Evolutionary conservation across 257 asterid species (phyloP).

Genomic region (Rubia yunnanensis): DNA sequence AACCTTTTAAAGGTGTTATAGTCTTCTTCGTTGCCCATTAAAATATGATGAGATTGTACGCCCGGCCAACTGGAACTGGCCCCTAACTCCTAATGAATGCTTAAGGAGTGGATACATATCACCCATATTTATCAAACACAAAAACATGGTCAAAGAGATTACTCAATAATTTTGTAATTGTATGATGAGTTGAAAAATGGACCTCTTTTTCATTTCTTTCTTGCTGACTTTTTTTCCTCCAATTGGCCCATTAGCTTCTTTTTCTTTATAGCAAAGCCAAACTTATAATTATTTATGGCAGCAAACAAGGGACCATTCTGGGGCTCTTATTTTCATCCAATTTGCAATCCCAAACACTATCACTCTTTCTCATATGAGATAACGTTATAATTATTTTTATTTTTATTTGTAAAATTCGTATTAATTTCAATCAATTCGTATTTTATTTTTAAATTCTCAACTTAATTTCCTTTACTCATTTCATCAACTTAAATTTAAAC

Average conservation of each 20-base stretch:
- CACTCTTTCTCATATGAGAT: no score
- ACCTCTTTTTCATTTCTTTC: background rate
- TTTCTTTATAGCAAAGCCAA: slow-evolving; percentile 5
- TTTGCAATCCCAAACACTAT: no score
- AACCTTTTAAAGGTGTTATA: no score
- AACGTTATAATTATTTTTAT: no score
- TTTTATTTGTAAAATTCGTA: no score
- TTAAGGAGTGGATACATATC: background rate
- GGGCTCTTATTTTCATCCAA: background rate
- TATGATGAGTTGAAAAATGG: no score
- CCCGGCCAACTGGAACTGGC: background rate
- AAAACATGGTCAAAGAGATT: background rate
- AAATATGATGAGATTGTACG: background rate
- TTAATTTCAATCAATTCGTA: no score
- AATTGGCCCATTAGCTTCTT: slow-evolving; percentile 5
- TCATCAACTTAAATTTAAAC: no score
- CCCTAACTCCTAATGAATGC: background rate
- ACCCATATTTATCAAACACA: background rate
- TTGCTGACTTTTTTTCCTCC: no score
- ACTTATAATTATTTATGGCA: background rate
- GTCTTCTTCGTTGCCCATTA: no score
- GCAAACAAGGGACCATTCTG: background rate
- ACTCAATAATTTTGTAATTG: background rate
- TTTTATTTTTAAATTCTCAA: no score
- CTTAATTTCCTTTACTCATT: no score